A percentile compares a stretch with the other conserved stretches of the same genome.
Conservation (phyloP, 1,139 yeast genomes). For the Lodderomyces pseudojiufengensis region DNA sequence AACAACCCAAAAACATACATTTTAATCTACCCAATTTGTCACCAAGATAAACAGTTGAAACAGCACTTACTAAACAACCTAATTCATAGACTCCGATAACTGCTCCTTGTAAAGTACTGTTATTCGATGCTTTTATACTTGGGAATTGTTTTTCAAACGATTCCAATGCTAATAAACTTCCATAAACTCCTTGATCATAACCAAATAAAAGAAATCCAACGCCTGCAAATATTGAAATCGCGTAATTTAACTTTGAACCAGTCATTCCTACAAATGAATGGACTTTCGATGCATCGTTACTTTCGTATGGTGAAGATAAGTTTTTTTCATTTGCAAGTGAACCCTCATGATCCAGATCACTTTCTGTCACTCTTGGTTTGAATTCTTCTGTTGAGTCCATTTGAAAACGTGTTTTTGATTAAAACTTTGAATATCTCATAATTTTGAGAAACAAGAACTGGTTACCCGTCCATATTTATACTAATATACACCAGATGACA, state of each 20-base stretch:
- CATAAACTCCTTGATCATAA: conserved; percentile 51
- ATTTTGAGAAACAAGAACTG: no score
- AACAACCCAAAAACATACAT: conserved; percentile 29
- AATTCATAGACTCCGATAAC: conserved; percentile 36
- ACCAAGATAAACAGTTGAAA: conserved; percentile 33
- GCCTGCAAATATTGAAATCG: conserved; percentile 28
- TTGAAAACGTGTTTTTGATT: no score
- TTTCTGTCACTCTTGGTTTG: not conserved
- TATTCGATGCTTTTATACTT: conserved; percentile 19
- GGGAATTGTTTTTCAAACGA: conserved; percentile 39
- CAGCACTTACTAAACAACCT: conserved; percentile 34
- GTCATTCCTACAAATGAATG: conserved; percentile 23
- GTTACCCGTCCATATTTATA: no score
- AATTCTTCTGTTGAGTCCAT: conserved; percentile 1
- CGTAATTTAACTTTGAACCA: conserved; percentile 24
- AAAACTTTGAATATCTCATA: no score
- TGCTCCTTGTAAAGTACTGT: conserved; percentile 30
- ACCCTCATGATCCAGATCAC: not conserved
- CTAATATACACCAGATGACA: no score
- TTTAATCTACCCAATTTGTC: conserved; percentile 33
- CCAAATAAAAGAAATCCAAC: conserved; percentile 39
- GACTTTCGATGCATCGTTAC: conserved; percentile 4
- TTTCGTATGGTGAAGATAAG: not conserved
- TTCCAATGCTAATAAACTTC: conserved; percentile 38
- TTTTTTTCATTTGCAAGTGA: not conserved